Evolutionary conservation across 164 flowering plant genomes (phyloP).

Genomic region (Cinnamomum micranthum): DNA sequence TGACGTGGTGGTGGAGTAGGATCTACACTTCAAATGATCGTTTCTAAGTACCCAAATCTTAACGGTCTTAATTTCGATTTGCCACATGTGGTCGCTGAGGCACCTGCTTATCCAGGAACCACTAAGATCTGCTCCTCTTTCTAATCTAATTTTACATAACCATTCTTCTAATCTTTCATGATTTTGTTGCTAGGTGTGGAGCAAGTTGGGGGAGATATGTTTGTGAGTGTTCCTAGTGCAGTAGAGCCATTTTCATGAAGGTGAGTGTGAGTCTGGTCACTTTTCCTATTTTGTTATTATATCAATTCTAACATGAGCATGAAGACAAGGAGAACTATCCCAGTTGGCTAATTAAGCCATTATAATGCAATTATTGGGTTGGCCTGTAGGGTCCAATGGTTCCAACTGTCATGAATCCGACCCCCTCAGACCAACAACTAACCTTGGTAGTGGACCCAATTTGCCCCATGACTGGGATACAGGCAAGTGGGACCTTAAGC

Average conservation of each 20-base stretch:
- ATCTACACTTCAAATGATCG: slow-evolving; percentile 17
- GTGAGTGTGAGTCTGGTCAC: no score
- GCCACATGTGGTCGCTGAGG: slow-evolving; percentile 16
- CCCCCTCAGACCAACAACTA: no score
- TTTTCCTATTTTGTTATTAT: no score
- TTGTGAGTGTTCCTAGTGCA: slow-evolving; percentile 67
- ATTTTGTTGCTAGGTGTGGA: slow-evolving; percentile 46
- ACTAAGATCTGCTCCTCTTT: slow-evolving; percentile 2
- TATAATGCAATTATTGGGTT: no score
- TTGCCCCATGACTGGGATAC: no score
- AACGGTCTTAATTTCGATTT: slow-evolving; percentile 34
- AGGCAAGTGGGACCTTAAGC: no score
- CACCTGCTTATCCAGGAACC: slow-evolving; percentile 22
- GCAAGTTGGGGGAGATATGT: slow-evolving; percentile 91
- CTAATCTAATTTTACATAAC: not conserved
- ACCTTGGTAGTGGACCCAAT: no score
- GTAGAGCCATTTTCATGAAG: slow-evolving; percentile 66
- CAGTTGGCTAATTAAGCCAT: no score
- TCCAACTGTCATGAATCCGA: no score
- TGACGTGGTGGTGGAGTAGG: slow-evolving; percentile 17
- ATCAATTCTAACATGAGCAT: no score
- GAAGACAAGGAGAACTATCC: no score
- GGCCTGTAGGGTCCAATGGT: no score
- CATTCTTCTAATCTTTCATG: not conserved
- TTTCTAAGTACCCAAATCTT: slow-evolving; percentile 30